Evolutionary conservation across 1,284 basidiomycete species (phyloP).

Genomic region (Ceratobasidium sp.): DNA sequence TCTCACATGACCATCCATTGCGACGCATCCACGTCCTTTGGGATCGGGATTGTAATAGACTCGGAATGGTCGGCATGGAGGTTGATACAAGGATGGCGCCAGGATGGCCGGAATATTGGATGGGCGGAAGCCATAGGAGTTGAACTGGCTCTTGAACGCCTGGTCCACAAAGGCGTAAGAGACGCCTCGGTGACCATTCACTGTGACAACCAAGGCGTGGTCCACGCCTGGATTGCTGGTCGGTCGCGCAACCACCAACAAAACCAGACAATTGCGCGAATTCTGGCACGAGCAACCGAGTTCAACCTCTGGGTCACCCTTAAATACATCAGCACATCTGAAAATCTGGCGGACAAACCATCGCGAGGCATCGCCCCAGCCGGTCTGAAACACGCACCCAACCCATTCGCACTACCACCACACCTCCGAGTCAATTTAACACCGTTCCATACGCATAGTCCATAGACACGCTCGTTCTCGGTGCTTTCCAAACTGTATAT

Average conservation of each 20-base stretch:
- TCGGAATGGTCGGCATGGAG: conserved; percentile 6
- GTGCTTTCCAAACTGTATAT: no score
- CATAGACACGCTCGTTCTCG: no score
- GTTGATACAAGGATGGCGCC: conserved; percentile 19
- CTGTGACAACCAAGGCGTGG: conserved; percentile 54
- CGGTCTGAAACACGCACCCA: not conserved
- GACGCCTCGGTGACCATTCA: conserved; percentile 46
- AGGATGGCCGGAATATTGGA: conserved; percentile 29
- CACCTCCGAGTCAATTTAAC: not conserved
- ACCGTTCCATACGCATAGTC: no score
- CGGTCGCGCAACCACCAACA: conserved; percentile 48
- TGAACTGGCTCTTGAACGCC: conserved; percentile 46
- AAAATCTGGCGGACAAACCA: not conserved
- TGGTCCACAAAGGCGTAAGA: conserved; percentile 20
- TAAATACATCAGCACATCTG: not conserved
- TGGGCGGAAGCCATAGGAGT: conserved; percentile 47
- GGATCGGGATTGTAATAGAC: conserved; percentile 10
- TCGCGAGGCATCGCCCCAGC: not conserved
- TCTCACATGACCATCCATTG: no score
- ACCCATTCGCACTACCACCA: not conserved
- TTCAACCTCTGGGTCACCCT: no score
- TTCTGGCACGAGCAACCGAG: conserved; percentile 31
- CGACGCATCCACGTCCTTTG: conserved; percentile 3
- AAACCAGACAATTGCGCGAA: conserved; percentile 49
- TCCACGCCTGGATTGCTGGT: conserved; percentile 50